Evolutionary conservation across 2,329 filamentous ascomycete species (phyloP), one percentile per base, ranked within the genome.

Genomic region (Lecanosticta acicola): DNA sequence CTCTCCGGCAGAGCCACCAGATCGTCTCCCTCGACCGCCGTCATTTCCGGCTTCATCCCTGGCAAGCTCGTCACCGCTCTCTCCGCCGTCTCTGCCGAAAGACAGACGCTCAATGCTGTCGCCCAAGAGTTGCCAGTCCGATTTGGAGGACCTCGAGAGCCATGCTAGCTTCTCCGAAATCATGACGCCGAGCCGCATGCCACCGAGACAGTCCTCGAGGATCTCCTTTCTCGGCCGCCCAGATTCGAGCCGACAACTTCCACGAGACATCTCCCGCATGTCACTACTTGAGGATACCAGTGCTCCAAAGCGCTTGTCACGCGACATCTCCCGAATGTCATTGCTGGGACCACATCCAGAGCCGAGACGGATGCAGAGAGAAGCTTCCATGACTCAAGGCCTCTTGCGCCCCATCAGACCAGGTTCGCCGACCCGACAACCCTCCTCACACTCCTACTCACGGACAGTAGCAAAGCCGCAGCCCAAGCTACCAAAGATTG

Each of bases 131-230:
- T 41, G 3, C 43, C 37, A 13, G 33, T 56, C 50, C 2, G 57
- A 58, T 13, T 14, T 46, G 3, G 54, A 53, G 8, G 59, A 62
- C 39, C 42, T 56, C 8, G 59, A 59, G n/a, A 60, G 57, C 44
- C 52, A 62, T 26, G 45, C 54, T n/a, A 59, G 55, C 51, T 61
- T 60, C 43, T 51, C 56, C 21, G 50, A 60, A 19, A 51, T 61
- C 29, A 46, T 55, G 41, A 61, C 59, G n/a, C 60, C 60, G 3
- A 49, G 47, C 14, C 49, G 53, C 17, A 14, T 24, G 5, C 39
- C 45, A 7, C 36, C 43, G 2, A 5, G 11, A 29, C 24, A 29
- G 7, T 29, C 11, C 24, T 29, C 24, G 11, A 29, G 24, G 11
- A 5, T 29, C 7, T 11, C 24, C 24, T 11, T 29, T 5, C 24